Conservation (phyloP, 1,284 basidiomycete genomes). For the Tylopilus sp. region DNA sequence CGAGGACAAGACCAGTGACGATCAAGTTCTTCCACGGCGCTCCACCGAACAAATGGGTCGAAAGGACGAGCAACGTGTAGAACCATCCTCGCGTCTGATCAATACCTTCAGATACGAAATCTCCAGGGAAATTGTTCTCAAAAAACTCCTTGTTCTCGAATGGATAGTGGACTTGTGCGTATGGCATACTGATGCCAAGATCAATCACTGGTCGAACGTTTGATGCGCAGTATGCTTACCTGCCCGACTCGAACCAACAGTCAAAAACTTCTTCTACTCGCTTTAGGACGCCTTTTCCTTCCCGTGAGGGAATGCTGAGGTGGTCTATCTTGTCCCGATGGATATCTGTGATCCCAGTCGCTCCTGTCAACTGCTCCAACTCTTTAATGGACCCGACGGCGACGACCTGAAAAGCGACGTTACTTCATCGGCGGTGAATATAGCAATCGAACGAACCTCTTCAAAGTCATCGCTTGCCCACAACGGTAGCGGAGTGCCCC, state of each 20-base stretch:
- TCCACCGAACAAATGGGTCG: conserved; percentile 87
- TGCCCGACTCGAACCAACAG: conserved; percentile 99
- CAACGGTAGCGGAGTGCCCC: conserved; percentile 96
- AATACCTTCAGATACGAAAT: conserved; percentile 97
- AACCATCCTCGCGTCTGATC: conserved; percentile 98
- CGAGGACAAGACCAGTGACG: conserved; percentile 92
- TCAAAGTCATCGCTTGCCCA: conserved; percentile 94
- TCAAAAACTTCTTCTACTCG: conserved; percentile 98
- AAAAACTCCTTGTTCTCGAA: conserved; percentile 94
- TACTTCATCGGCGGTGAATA: neutral
- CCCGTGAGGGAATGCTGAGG: conserved; percentile 91
- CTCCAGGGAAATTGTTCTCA: conserved; percentile 87
- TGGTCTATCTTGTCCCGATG: conserved; percentile 95
- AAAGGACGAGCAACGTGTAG: conserved; percentile 95
- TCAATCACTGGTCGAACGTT: conserved; percentile 2
- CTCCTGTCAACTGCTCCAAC: conserved; percentile 84
- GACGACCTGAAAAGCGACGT: conserved; percentile 54
- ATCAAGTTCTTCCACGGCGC: conserved; percentile 99
- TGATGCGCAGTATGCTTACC: conserved; percentile 44
- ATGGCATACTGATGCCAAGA: conserved; percentile 80
- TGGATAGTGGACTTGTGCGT: conserved; percentile 95
- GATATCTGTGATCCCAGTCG: conserved; percentile 82
- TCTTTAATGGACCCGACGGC: conserved; percentile 87
- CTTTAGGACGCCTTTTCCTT: conserved; percentile 84
- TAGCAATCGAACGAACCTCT: conserved; percentile 49